Evolutionary conservation across 257 asterid species (phyloP).

Genomic region (Leptodermis oblonga): DNA sequence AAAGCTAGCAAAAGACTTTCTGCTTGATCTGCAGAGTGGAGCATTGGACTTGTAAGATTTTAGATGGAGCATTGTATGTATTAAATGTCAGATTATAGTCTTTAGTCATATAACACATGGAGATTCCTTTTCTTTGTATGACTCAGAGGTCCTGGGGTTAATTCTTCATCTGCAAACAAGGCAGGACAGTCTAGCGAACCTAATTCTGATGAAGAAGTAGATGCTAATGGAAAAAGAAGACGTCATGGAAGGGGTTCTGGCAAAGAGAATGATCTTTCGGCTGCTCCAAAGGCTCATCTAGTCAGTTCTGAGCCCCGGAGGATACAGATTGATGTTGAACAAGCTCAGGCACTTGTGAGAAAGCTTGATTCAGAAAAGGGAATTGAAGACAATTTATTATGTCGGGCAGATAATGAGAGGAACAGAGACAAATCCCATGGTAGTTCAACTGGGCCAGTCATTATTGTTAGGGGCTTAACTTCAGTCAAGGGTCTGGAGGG

Average conservation of each 20-base stretch:
- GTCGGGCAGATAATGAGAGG: slow-evolving; percentile 77
- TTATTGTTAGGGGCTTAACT: slow-evolving; percentile 71
- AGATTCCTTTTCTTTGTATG: slow-evolving; percentile 15
- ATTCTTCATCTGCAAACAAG: slow-evolving; percentile 55
- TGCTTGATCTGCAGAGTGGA: slow-evolving; percentile 84
- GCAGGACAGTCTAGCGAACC: slow-evolving; percentile 66
- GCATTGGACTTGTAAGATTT: slow-evolving; percentile 71
- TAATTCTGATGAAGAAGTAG: slow-evolving; percentile 81
- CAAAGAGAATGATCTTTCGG: slow-evolving; percentile 55
- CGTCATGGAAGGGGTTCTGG: slow-evolving; percentile 52
- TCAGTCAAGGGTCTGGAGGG: slow-evolving; percentile 94
- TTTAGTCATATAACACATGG: slow-evolving; percentile 9
- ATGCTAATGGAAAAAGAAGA: slow-evolving; percentile 62
- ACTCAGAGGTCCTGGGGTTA: slow-evolving; percentile 76
- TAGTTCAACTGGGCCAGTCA: slow-evolving; percentile 84
- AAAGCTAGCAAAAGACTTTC: slow-evolving; percentile 81
- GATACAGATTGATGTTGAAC: slow-evolving; percentile 74
- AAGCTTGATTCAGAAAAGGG: slow-evolving; percentile 87
- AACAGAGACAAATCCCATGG: slow-evolving; percentile 81
- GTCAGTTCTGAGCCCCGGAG: slow-evolving; percentile 73
- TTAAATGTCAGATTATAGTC: slow-evolving; percentile 3
- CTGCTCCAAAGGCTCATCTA: slow-evolving; percentile 87
- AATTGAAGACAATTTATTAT: slow-evolving; percentile 76
- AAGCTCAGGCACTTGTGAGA: slow-evolving; percentile 70
- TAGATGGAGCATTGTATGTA: slow-evolving; percentile 8